These are phyloP conservation scores for Omphalotus olearius DNA, from an alignment of 1,284 basidiomycete genomes.

Conservation along the genomic window DNA sequence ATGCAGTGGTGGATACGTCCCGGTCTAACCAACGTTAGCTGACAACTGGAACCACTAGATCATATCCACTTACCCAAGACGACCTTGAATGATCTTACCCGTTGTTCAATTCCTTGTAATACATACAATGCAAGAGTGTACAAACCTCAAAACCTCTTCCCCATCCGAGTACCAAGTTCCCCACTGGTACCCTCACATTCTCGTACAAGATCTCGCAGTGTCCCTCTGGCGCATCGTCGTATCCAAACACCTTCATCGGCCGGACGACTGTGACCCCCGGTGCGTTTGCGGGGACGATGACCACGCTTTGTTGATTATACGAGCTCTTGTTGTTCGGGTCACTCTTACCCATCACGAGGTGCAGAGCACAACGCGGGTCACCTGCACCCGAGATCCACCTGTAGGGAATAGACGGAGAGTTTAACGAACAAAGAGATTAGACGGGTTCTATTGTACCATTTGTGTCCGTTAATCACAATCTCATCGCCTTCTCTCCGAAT, in stretches of 20 bases:
- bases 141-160: slow-evolving; percentile 86
- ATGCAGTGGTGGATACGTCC: slow-evolving; percentile 99
- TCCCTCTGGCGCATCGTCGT: slow-evolving; percentile 93
- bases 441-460: slow-evolving; percentile 59
- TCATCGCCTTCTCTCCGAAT: slow-evolving; percentile 84
- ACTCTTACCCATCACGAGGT: slow-evolving; percentile 93
- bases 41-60: neutral
- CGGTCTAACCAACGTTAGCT: slow-evolving; percentile 46
- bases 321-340: slow-evolving; percentile 69
- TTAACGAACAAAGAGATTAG: neutral
- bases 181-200: slow-evolving; percentile 84
- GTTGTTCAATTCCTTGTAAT: neutral
- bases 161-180: slow-evolving; percentile 88
- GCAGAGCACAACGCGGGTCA: slow-evolving; percentile 85
- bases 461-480: slow-evolving; percentile 94
- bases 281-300: slow-evolving; percentile 85
- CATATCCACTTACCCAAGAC: slow-evolving; percentile 69
- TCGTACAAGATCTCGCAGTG: slow-evolving; percentile 96
- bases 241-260: slow-evolving; percentile 91
- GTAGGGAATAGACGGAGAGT: slow-evolving; percentile 3
- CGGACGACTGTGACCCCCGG: slow-evolving; percentile 89
- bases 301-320: slow-evolving; percentile 89
- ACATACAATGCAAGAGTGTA: neutral
- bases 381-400: slow-evolving; percentile 98
- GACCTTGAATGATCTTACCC: slow-evolving; percentile 88